Evolutionary conservation across 1,284 basidiomycete species (phyloP), one percentile per base, ranked within the genome.

Genomic region (Amylostereum areolatum): DNA sequence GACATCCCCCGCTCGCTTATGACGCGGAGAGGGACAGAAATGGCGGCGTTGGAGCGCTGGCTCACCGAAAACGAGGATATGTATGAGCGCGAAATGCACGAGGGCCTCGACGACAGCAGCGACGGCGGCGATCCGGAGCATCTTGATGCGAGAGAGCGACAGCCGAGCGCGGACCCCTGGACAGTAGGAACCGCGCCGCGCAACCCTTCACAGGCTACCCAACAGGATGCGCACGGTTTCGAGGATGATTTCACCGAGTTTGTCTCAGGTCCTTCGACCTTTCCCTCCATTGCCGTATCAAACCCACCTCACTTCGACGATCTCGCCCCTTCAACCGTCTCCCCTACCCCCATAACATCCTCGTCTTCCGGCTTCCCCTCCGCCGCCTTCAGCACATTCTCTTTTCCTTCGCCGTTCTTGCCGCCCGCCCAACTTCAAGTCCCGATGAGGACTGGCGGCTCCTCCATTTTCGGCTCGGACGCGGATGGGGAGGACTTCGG

Each of bases 221-320:
- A 40, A 33, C 9, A 2, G n/a, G 12, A n/a, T 33, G 10, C 40
- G 10, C 37, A 46, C 53, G 75, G 76, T 5, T 90, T 90, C 57
- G 88, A 90, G 48, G 88, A 90, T 58, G 85, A 90, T 62, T 90
- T 90, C 61, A 75, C 81, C 1, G 80, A 79, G 30, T 88, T 87
- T 55, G 73, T 88, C 12, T 80, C 81, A 24, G 83, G 61, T 25
- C 62, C 66, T 8, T 18, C 18, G n/a, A 46, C 62, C 25, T 55
- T 47, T 51, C 31, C 51, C 35, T n/a, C 29, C 35, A 36, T 28
- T 27, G 6, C 43, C 10, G 34, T 29, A 4, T 7, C 10, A 4
- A 8, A 44, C 34, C 31, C 5, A 34, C 25, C 49, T 25, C 30
- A 27, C 24, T 24, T 6, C 18, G n/a, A 10, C 36, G 24, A 3